Evolutionary conservation across 805 yeast genomes (phyloP), one percentile per base, ranked within the genome.

Genomic region (Schizosaccharomyces lindneri): DNA sequence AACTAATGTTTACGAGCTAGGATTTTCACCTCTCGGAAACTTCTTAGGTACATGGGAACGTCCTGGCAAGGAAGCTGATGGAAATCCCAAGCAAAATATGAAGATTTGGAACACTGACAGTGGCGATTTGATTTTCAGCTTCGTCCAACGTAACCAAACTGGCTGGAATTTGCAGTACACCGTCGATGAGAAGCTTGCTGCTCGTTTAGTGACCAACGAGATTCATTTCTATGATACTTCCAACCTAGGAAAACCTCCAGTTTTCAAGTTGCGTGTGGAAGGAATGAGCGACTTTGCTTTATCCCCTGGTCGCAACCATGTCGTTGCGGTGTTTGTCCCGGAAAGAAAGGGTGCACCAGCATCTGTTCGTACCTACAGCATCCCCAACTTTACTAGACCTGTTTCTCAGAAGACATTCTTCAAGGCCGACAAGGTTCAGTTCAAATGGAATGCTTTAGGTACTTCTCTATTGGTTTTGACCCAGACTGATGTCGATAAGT

Each of bases 161-260:
- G 90, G 90, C 31, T 90, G 97, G 97, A 69, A 71, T 60, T 85
- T 94, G n/a, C 95, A 87, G 73, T 88, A 83, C 71, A 85, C 94
- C 7, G 77, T 78, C 64, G 93, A 88, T 71, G 95, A 88, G 75
- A 75, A 78, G 65, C 75, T 79, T 65, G 76, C 84, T 71, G 84
- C 87, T 59, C 79, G 82, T 69, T 67, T 78, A 65, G 79, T 78
- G 68, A 72, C 74, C 59, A 79, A 79, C 67, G 87, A 83, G 68
- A 75, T 84, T 63, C 86, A 83, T 68, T 84, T 87, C 66, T 85
- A 74, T 69, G 82, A 83, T 70, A 72, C 81, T 62, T 64, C 67
- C 61, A 74, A 75, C 64, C 64, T 70, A 61, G 66, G 66, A 55
- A 63, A 59, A 17, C 57, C 64, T 41, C 83, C 87, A 11, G 74